Conservation (phyloP, 148 eudicot genomes). For the Persicaria tinctoria region DNA sequence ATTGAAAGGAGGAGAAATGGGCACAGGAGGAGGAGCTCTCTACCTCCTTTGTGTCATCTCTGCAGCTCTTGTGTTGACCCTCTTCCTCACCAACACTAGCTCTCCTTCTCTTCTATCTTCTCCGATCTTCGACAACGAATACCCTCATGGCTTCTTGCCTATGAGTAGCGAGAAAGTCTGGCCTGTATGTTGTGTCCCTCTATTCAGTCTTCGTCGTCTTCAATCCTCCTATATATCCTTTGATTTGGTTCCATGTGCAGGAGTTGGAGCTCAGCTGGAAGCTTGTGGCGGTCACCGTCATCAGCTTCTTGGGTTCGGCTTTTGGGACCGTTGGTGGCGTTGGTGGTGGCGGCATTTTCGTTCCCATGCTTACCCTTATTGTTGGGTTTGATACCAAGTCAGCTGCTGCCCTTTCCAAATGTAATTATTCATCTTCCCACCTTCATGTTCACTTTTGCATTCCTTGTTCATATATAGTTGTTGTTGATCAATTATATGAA, state of each 20-base stretch:
- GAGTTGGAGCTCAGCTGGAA: conserved; percentile 67
- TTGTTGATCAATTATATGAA: too few species aligned
- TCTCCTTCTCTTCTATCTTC: conserved; percentile 12
- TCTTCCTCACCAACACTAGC: conserved; percentile 22
- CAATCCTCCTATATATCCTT: background rate
- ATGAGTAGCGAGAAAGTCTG: conserved; percentile 29
- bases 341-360: conserved; percentile 97
- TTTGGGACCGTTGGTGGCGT: conserved; percentile 95
- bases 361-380: conserved; percentile 78
- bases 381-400: conserved; percentile 94
- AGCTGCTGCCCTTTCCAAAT: conserved; percentile 96
- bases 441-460: background rate
- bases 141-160: conserved; percentile 14
- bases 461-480: too few species aligned
- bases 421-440: conserved; percentile 23
- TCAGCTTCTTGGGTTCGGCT: conserved; percentile 85
- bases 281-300: conserved; percentile 53
- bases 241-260: conserved; percentile 27
- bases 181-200: conserved; percentile 52
- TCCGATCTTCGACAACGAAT: background rate
- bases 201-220: background rate
- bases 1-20: conserved; percentile 21
- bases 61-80: conserved; percentile 43
- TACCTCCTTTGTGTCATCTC: conserved; percentile 49
- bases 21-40: conserved; percentile 46